Evolutionary conservation across 2,329 filamentous ascomycete species (phyloP), one percentile per base, ranked within the genome.

Genomic region (Trichoderma sp.): DNA sequence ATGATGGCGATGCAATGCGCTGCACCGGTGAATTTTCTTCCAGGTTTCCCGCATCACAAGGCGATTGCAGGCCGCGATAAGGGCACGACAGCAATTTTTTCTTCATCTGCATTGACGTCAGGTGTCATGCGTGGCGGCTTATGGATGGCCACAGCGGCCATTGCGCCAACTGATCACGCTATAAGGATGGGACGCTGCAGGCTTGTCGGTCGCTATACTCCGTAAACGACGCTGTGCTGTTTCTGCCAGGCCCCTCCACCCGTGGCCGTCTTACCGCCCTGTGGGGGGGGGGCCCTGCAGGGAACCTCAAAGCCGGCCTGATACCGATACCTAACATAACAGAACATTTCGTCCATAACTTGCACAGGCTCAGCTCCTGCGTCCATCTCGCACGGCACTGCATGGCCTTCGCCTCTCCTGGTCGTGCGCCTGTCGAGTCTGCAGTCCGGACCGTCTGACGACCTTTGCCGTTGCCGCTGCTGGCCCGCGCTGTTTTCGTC

Each of bases 61-160:
- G 59, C n/a, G 59, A 63, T 58, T 52, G 52, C 22, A 39, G 17
- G 29, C 32, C 48, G 27, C 15, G 61, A 64, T 64, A 64, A 64
- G 61, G 61, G 35, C 60, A 29, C 57, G 22, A 58, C 34, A 27
- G 29, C 15, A 4, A 27, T 17, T 5, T 17, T 27, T 29, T 58
- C 29, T 58, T 58, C 12, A 27, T 61, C 27, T 48, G 61, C 52
- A 48, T 65, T 67, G 64, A 67, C 64, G 64, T 67, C 64, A 67
- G 64, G 53, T 52, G 54, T 58, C 64, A 67, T 67, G 53, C 64
- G 64, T 67, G 64, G 64, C 64, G 54, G 64, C 64, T 67, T 59
- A 50, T 67, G 64, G 64, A 59, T 67, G 64, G 64, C 64, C 54
- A 59, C 64, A 37, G 64, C 60, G 64, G 61, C n/a, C 50, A 42